Base-by-base conservation (phyloP, 2,329 filamentous ascomycete species). In the Phyllosticta capitalensis region DNA sequence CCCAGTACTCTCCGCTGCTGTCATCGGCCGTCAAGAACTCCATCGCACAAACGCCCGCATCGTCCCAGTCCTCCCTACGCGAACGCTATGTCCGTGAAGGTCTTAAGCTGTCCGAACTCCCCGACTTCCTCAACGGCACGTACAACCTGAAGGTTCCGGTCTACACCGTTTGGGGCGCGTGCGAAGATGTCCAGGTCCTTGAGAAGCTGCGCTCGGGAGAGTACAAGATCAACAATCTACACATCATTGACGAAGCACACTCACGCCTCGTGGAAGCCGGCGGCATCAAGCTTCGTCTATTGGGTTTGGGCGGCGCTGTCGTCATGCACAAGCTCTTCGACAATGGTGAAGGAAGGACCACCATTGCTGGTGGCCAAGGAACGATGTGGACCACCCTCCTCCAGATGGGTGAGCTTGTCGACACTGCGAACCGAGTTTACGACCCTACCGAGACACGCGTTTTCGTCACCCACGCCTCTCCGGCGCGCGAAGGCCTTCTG, bases 261-360 rank as follows among this genome's bases (percentile, higher is more conserved):
- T 97, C 94, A 45, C 89, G 95, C 80, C 80, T 99, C 66, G 82
- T 99, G 61, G 94, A 99, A 76, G 81, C 97, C 62, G 94, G 92
- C 60, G 94, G 94, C 60, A 90, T 99, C 59, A 97, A 97, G 82
- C 84, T 99, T 64, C 89, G 94, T 68, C 82, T 99, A 55, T 83
- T 99, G 28, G 94, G 94, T 63, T 81, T 99, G 33, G 94, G 94
- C 65, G 94, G 94, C 68, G 94, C 94, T 6, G 92, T 99, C 5
- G 94, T 99, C 62, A 99, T 99, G 91, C 94, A 99, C 81, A 99
- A 99, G 81, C 84, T 99, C 19, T 99, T 99, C 70, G 94, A 99
- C 74, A 99, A 99, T 66, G 94, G 94, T 58, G 94, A 99, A 71
- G 94, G 94, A 62, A 87, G 92, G 74, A 99, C 94, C 55, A 99